phyloP scores from a whole-genome alignment of 306 rosid species.

The Gillenia trifoliata region DNA sequence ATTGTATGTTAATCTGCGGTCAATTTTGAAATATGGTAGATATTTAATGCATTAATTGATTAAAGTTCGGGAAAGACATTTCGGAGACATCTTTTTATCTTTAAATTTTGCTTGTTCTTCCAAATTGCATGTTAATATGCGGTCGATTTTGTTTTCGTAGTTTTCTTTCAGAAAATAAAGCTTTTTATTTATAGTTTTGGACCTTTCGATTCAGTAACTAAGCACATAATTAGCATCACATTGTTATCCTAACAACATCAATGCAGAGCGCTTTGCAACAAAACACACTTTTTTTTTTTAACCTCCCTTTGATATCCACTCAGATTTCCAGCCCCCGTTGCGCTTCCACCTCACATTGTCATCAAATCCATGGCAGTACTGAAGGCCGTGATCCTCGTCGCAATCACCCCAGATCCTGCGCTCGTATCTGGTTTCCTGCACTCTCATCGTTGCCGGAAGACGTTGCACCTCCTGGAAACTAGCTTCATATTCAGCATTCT shows the following conservation, averaged over 20 bases:
- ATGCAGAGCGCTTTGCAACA: not conserved
- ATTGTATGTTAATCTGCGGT: no score
- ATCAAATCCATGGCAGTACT: conserved; percentile 10
- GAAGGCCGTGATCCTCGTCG: not conserved
- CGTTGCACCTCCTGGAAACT: conserved; percentile 10
- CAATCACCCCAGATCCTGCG: conserved; percentile 7
- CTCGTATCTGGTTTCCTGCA: conserved; percentile 29
- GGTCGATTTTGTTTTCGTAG: no score
- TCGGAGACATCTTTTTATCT: no score
- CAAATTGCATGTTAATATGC: not conserved
- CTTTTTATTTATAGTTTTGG: not conserved
- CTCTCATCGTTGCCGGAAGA: conserved; percentile 9
- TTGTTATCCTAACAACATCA: not conserved
- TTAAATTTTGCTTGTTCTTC: not conserved
- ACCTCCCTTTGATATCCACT: conserved; percentile 30
- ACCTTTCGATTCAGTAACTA: not conserved
- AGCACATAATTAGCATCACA: not conserved
- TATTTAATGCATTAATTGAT: not conserved
- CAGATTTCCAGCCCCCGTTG: conserved; percentile 6
- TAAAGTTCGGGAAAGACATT: not conserved
- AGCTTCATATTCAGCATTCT: conserved; percentile 11
- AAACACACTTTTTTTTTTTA: not conserved
- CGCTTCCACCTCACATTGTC: not conserved
- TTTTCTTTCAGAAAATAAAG: not conserved
- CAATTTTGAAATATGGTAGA: not conserved